Evolutionary conservation across 2,329 filamentous ascomycete genomes (phyloP).

Genomic region (Trichophyton verrucosum): DNA sequence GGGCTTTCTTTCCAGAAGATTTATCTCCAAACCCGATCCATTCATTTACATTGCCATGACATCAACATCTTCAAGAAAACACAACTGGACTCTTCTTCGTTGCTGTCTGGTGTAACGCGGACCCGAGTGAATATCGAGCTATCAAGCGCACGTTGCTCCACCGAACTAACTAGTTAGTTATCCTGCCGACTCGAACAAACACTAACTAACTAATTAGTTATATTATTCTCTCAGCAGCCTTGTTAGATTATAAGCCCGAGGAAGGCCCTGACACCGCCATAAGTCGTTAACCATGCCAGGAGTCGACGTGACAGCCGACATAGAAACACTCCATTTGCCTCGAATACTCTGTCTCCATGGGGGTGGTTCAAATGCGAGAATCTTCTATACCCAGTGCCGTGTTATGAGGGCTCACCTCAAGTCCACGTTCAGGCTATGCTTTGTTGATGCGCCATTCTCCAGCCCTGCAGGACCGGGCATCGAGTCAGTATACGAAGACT

Average conservation of each 20-base stretch:
- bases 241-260: neutral
- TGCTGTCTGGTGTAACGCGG: neutral
- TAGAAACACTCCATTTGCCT: slow-evolving; percentile 36
- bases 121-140: neutral
- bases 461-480: slow-evolving; percentile 48
- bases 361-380: slow-evolving; percentile 58
- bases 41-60: neutral
- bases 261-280: neutral
- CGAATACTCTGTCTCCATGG: slow-evolving; percentile 73
- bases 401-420: slow-evolving; percentile 39
- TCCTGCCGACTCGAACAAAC: neutral
- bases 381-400: slow-evolving; percentile 59
- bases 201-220: too few relatives aligned
- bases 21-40: neutral
- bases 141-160: neutral
- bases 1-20: too few relatives aligned
- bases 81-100: neutral
- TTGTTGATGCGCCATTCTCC: slow-evolving; percentile 56
- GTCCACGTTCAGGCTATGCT: slow-evolving; percentile 56
- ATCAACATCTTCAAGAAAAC: neutral
- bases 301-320: neutral
- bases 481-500: slow-evolving; percentile 50
- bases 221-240: neutral
- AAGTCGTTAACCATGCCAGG: neutral
- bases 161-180: too few relatives aligned